A percentile compares a stretch with the other conserved stretches of the same genome.
phyloP scores from a whole-genome alignment of 2,329 filamentous ascomycete genomes.

The Sclerotinia borealis region DNA sequence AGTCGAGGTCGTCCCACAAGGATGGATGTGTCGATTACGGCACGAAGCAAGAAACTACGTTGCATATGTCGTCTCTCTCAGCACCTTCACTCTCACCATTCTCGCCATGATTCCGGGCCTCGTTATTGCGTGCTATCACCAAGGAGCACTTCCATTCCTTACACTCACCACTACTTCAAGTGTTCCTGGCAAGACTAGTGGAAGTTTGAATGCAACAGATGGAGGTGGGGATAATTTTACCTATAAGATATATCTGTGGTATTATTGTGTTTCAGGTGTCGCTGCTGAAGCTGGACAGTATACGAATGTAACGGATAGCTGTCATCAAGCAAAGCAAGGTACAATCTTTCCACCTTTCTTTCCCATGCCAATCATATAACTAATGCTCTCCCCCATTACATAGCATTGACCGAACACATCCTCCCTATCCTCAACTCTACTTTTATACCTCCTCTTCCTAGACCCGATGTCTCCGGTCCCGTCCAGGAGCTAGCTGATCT shows the following conservation, averaged over 20 bases:
- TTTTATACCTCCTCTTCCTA: background rate
- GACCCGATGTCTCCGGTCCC: background rate
- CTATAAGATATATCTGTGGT: background rate
- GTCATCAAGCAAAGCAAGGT: background rate
- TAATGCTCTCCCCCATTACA: background rate
- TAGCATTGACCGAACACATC: background rate
- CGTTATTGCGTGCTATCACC: background rate
- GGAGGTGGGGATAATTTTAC: background rate
- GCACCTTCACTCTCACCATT: background rate
- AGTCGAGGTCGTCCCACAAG: background rate
- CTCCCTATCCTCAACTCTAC: background rate
- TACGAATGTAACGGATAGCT: background rate
- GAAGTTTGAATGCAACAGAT: background rate
- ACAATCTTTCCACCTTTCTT: no score
- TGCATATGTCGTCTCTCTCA: background rate
- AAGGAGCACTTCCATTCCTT: background rate
- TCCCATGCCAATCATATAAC: background rate
- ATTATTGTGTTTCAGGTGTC: background rate
- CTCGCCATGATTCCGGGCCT: background rate
- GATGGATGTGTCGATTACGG: background rate
- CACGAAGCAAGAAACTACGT: background rate
- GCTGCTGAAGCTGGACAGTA: background rate
- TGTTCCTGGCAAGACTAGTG: no score
- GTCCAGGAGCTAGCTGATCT: background rate
- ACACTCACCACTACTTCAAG: background rate